These are phyloP conservation scores for Aspergillus thermomutatus DNA, from an alignment of 2,329 filamentous ascomycete species.

Conservation along the genomic window DNA sequence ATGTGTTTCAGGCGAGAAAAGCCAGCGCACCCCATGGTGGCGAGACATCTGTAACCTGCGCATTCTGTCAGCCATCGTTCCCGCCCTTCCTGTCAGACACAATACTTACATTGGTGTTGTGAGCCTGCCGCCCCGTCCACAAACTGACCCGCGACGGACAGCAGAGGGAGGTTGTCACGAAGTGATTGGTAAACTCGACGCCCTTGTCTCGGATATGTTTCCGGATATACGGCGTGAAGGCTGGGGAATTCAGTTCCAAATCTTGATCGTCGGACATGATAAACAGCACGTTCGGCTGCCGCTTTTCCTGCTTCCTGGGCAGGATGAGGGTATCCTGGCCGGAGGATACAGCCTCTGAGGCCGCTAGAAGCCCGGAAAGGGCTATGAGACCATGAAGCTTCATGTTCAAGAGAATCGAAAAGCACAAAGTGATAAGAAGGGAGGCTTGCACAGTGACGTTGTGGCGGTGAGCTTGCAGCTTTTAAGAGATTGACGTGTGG, in stretches of 20 bases:
- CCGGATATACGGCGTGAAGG: constrained; percentile 58
- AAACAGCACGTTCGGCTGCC: constrained; percentile 59
- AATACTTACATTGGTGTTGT: constrained; percentile 62
- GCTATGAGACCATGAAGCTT: constrained; percentile 10
- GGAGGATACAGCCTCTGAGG: constrained; percentile 8
- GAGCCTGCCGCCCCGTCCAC: constrained; percentile 63
- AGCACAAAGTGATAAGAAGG: background rate
- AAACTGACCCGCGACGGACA: constrained; percentile 65
- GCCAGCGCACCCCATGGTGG: constrained; percentile 49
- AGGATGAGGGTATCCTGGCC: constrained; percentile 12
- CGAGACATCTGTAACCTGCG: constrained; percentile 47
- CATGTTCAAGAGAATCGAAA: constrained; percentile 9
- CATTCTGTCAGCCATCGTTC: background rate
- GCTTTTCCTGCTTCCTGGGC: constrained; percentile 7
- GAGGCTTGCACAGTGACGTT: background rate
- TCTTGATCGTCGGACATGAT: constrained; percentile 69
- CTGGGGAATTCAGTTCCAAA: constrained; percentile 56
- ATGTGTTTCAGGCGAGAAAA: background rate
- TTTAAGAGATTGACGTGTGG: background rate
- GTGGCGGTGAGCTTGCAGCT: background rate
- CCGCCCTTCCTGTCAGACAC: background rate
- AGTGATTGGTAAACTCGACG: constrained; percentile 60
- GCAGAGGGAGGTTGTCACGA: constrained; percentile 64
- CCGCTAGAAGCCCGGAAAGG: constrained; percentile 14
- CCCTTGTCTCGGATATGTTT: constrained; percentile 58